Percentiles rank a stretch among this genome's conserved stretches.
These are phyloP conservation scores for Spatholobus suberectus DNA, from an alignment of 306 rosid genomes.

Conservation along the genomic window DNA sequence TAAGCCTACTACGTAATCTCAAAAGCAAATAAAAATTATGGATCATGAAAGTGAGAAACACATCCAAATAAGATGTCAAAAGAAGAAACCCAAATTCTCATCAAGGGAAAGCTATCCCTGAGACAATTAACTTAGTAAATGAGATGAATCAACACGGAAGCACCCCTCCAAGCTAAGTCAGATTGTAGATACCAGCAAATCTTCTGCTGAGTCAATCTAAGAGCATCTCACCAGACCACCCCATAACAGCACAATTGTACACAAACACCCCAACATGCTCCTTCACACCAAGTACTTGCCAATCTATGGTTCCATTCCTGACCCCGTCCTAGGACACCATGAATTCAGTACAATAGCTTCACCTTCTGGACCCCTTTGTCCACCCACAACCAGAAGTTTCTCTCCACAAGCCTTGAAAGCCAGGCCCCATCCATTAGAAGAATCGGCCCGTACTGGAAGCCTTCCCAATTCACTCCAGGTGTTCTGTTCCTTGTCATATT, in stretches of 20 bases:
- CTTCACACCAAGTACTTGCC: conserved; percentile 76
- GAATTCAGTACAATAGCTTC: conserved; percentile 74
- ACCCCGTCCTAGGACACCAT: conserved; percentile 65
- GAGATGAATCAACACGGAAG: conserved; percentile 52
- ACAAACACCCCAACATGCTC: conserved; percentile 82
- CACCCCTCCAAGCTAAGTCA: conserved; percentile 52
- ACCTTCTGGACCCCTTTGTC: conserved; percentile 83
- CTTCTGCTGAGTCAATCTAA: conserved; percentile 59
- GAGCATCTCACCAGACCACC: conserved; percentile 57
- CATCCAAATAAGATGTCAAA: conserved; percentile 51
- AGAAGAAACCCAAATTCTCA: conserved; percentile 50
- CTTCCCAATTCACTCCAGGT: conserved; percentile 75
- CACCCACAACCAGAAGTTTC: conserved; percentile 72
- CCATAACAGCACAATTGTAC: conserved; percentile 91
- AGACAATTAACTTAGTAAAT: conserved; percentile 53
- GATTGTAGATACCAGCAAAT: conserved; percentile 51
- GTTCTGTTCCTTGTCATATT: conserved; percentile 64
- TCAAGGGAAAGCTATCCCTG: conserved; percentile 53
- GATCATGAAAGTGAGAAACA: conserved; percentile 49
- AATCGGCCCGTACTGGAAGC: conserved; percentile 78
- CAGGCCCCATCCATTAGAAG: conserved; percentile 80
- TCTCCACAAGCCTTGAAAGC: conserved; percentile 63
- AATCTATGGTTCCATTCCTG: conserved; percentile 64
- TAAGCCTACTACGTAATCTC: conserved; percentile 51
- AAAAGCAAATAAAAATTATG: conserved; percentile 48